Evolutionary conservation across 805 yeast genomes (phyloP).

Genomic region (Geotrichum ghanense): DNA sequence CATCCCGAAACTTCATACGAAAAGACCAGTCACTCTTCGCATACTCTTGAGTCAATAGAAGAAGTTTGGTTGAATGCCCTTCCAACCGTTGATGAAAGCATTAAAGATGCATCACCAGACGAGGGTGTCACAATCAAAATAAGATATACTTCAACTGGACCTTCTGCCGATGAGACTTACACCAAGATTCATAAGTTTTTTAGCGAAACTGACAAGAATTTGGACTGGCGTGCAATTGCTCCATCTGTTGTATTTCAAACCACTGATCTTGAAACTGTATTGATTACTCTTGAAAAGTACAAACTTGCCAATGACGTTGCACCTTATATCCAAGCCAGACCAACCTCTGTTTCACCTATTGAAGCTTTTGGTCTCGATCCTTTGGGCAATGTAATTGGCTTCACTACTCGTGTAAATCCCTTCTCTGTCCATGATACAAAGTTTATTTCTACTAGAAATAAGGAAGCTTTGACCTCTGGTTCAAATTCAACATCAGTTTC

Average conservation of each 20-base stretch:
- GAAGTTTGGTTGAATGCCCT: conserved; percentile 23
- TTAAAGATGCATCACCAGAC: conserved; percentile 2
- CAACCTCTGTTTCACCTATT: too few relatives aligned
- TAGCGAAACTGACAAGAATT: background rate
- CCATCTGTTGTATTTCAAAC: conserved; percentile 35
- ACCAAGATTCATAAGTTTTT: conserved; percentile 4
- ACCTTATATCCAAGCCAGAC: conserved; percentile 36
- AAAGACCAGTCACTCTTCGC: conserved; percentile 9
- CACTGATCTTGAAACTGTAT: conserved; percentile 17
- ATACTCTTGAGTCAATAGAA: conserved; percentile 14
- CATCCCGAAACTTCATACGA: conserved; percentile 9
- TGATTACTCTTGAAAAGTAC: conserved; percentile 11
- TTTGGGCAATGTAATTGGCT: conserved; percentile 70
- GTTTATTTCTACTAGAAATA: background rate
- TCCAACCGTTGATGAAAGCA: conserved; percentile 10
- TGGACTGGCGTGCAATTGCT: conserved; percentile 41
- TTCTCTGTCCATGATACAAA: conserved; percentile 10
- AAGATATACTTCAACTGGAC: conserved; percentile 19
- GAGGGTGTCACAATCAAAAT: conserved; percentile 23
- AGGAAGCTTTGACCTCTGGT: background rate
- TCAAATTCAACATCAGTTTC: background rate
- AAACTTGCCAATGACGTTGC: conserved; percentile 28
- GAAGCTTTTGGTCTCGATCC: conserved; percentile 78
- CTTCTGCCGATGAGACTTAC: conserved; percentile 4
- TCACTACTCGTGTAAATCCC: conserved; percentile 39